Evolutionary conservation across 1,139 yeast species (phyloP).

Genomic region (Blastobotrys proliferans): DNA sequence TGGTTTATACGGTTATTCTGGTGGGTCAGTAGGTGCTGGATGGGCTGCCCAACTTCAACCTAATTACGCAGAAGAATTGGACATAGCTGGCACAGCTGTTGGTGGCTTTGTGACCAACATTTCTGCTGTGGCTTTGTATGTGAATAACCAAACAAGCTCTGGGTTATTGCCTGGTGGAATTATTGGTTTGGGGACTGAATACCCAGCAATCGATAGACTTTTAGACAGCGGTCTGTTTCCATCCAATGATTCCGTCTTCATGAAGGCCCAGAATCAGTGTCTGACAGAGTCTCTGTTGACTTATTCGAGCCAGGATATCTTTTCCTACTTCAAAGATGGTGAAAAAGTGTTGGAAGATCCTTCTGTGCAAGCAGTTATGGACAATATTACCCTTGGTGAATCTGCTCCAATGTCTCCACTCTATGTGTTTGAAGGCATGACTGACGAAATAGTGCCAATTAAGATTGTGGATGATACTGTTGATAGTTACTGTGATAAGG

Average conservation of each 20-base stretch:
- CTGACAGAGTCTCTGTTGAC: slow-evolving; percentile 10
- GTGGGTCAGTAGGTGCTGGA: slow-evolving; percentile 32
- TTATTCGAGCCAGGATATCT: slow-evolving; percentile 16
- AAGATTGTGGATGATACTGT: slow-evolving; percentile 21
- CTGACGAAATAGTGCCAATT: slow-evolving; percentile 26
- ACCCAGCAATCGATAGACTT: slow-evolving; percentile 21
- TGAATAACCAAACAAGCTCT: slow-evolving; percentile 22
- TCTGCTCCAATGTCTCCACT: slow-evolving; percentile 25
- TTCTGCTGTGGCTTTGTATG: slow-evolving; percentile 19
- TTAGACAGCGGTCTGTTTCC: slow-evolving; percentile 15
- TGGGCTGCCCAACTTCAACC: slow-evolving; percentile 33
- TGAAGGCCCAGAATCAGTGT: slow-evolving; percentile 19
- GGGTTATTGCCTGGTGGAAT: slow-evolving; percentile 32
- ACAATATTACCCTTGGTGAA: slow-evolving; percentile 21
- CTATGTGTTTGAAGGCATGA: slow-evolving; percentile 27
- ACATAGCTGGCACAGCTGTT: slow-evolving; percentile 26
- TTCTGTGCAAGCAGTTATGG: slow-evolving; percentile 8
- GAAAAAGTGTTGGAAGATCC: slow-evolving; percentile 15
- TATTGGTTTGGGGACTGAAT: slow-evolving; percentile 30
- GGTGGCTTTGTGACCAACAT: slow-evolving; percentile 30
- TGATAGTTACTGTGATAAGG: slow-evolving; percentile 27
- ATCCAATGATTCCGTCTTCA: slow-evolving; percentile 12
- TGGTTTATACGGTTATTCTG: slow-evolving; percentile 32
- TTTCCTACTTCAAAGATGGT: slow-evolving; percentile 23
- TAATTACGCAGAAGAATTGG: slow-evolving; percentile 30